These are phyloP conservation scores for Aphanomyces cochlioides DNA, from an alignment of 352 stramenopile genomes.

Conservation along the genomic window DNA sequence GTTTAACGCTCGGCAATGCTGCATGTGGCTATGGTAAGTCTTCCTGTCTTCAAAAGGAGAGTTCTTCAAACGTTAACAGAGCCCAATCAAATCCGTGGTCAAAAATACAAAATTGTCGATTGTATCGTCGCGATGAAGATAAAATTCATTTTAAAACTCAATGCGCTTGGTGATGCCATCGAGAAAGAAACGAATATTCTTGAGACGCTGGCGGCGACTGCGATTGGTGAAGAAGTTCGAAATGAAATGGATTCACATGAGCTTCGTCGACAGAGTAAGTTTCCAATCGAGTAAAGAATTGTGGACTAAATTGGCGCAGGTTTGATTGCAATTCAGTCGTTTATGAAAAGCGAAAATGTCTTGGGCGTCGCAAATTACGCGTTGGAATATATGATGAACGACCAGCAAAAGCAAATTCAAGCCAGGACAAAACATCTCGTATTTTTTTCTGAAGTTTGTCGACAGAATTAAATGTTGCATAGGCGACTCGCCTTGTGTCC, in stretches of 20 bases:
- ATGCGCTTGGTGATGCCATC: conserved; percentile 48
- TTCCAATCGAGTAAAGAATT: neutral
- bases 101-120: conserved; percentile 39
- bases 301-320: neutral
- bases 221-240: conserved; percentile 62
- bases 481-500: neutral
- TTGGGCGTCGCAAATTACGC: conserved; percentile 54
- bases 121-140: conserved; percentile 42
- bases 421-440: conserved; percentile 12
- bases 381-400: conserved; percentile 54
- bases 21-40: conserved; percentile 32
- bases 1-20: conserved; percentile 53
- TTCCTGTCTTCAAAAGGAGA: no score
- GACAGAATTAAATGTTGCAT: no score
- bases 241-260: conserved; percentile 60
- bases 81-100: conserved; percentile 14
- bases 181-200: conserved; percentile 35
- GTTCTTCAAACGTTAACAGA: neutral
- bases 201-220: conserved; percentile 41
- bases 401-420: conserved; percentile 50
- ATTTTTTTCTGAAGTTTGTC: neutral
- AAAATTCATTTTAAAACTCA: conserved; percentile 46
- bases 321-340: conserved; percentile 38
- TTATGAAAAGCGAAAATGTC: conserved; percentile 49
- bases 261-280: conserved; percentile 38